A percentile compares a stretch with the other conserved stretches of the same genome.
phyloP scores from a whole-genome alignment of 768 basidiomycete species.

The Termitomyces sp. region DNA sequence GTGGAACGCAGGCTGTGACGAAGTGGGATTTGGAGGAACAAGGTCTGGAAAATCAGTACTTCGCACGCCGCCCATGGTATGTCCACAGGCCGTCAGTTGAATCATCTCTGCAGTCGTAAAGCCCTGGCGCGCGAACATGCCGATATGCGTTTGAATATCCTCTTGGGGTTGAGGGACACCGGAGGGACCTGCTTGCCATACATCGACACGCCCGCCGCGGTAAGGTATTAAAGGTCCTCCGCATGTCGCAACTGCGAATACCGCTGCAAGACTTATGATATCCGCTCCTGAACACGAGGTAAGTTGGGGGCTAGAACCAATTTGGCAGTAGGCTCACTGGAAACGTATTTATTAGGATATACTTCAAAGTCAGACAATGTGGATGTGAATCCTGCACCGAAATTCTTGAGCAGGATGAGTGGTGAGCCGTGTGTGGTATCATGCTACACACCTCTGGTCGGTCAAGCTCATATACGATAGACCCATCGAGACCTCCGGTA shows the following conservation, averaged over 20 bases:
- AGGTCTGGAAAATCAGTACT: conserved; percentile 39
- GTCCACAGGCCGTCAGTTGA: conserved; percentile 43
- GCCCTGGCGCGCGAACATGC: conserved; percentile 36
- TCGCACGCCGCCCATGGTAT: conserved; percentile 44
- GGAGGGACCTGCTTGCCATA: conserved; percentile 26
- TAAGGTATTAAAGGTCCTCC: conserved; percentile 40
- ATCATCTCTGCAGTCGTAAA: conserved; percentile 45
- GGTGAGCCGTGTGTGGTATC: background rate
- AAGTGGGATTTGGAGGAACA: conserved; percentile 26
- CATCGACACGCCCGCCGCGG: conserved; percentile 37
- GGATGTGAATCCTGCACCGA: conserved; percentile 39
- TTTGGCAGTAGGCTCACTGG: conserved; percentile 25
- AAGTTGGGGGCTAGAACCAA: background rate
- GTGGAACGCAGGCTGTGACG: conserved; percentile 23
- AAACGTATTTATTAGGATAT: conserved; percentile 37
- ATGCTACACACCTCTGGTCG: conserved; percentile 29
- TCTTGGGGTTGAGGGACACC: conserved; percentile 41
- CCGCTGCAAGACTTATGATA: conserved; percentile 33
- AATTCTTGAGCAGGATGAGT: conserved; percentile 28
- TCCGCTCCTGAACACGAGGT: conserved; percentile 31
- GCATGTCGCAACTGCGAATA: conserved; percentile 33
- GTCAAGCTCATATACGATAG: conserved; percentile 40
- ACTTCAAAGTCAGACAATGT: conserved; percentile 35
- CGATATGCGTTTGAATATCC: conserved; percentile 29
- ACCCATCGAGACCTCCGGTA: conserved; percentile 45